Percentiles rank a stretch among this genome's conserved stretches.
These are phyloP conservation scores for Hericium rajendrae DNA, from an alignment of 768 basidiomycete genomes.

Conservation along the genomic window DNA sequence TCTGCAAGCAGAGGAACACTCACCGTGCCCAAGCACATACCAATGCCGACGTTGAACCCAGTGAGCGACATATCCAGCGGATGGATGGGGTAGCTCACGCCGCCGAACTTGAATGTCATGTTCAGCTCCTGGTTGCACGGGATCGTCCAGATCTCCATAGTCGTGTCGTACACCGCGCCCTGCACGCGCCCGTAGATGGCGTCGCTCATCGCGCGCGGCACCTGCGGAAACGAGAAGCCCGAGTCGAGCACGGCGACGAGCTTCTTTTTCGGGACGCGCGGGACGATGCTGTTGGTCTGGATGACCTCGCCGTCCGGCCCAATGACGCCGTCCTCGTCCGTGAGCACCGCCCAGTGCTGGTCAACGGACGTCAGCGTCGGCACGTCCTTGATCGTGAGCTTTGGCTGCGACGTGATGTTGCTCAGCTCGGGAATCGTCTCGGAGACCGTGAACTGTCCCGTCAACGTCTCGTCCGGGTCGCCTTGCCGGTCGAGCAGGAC, in stretches of 20 bases:
- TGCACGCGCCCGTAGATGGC: slow-evolving; percentile 74
- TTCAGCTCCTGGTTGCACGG: slow-evolving; percentile 71
- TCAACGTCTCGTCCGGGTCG: slow-evolving; percentile 40
- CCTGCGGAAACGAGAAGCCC: slow-evolving; percentile 63
- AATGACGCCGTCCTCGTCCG: slow-evolving; percentile 60
- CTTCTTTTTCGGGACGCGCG: slow-evolving; percentile 51
- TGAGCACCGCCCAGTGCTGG: slow-evolving; percentile 75
- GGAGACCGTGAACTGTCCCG: slow-evolving; percentile 61
- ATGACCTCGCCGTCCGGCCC: slow-evolving; percentile 69
- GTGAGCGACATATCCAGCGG: slow-evolving; percentile 54
- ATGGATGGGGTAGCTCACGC: slow-evolving; percentile 57
- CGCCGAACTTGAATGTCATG: slow-evolving; percentile 63
- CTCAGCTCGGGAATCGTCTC: slow-evolving; percentile 56
- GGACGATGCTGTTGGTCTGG: slow-evolving; percentile 53
- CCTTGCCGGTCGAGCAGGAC: slow-evolving; percentile 53
- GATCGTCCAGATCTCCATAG: slow-evolving; percentile 54
- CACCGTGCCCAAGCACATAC: slow-evolving; percentile 61
- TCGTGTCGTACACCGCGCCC: slow-evolving; percentile 55
- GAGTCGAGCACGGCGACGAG: slow-evolving; percentile 69
- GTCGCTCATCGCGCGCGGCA: slow-evolving; percentile 65
- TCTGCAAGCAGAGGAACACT: slow-evolving; percentile 19
- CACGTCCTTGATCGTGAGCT: slow-evolving; percentile 58
- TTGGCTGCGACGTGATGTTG: slow-evolving; percentile 50
- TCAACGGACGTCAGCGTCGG: slow-evolving; percentile 49
- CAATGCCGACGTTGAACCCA: slow-evolving; percentile 36